Percentiles rank a stretch among this genome's conserved stretches.
Conservation (phyloP, 352 stramenopile species). For the Globisporangium echinulatum region DNA sequence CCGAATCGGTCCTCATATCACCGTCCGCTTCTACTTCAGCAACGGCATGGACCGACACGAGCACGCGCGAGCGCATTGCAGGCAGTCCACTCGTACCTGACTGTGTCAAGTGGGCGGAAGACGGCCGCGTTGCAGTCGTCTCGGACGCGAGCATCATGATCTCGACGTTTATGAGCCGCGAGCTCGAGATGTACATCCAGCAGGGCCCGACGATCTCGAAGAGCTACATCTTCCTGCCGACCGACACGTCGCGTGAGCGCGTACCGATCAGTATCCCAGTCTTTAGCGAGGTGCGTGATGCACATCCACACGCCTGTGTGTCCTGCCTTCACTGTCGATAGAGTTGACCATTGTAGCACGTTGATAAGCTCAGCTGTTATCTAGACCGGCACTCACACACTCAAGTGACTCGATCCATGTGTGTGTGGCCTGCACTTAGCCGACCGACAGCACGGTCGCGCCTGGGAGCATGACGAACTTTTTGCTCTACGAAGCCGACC, state of each 20-base stretch:
- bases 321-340: too few relatives aligned
- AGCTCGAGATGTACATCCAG: constrained; percentile 79
- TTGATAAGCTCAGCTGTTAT: too few relatives aligned
- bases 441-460: constrained; percentile 21
- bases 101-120: constrained; percentile 64
- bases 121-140: constrained; percentile 64
- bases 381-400: too few relatives aligned
- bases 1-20: not conserved
- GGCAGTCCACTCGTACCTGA: constrained; percentile 62
- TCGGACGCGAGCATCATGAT: constrained; percentile 72
- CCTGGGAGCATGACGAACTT: constrained; percentile 47
- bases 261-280: constrained; percentile 45
- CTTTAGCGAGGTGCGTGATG: constrained; percentile 24
- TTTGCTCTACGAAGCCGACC: constrained; percentile 54
- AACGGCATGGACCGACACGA: constrained; percentile 20
- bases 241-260: constrained; percentile 29
- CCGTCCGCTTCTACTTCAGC: not conserved
- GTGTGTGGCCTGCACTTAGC: constrained; percentile 3
- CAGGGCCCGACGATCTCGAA: constrained; percentile 71
- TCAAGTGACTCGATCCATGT: too few relatives aligned
- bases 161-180: constrained; percentile 68
- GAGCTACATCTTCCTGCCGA: constrained; percentile 72
- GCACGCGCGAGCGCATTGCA: constrained; percentile 64
- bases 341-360: too few relatives aligned
- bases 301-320: too few relatives aligned